Conservation (phyloP, 2,329 filamentous ascomycete genomes). For the Alternaria metachromatica region DNA sequence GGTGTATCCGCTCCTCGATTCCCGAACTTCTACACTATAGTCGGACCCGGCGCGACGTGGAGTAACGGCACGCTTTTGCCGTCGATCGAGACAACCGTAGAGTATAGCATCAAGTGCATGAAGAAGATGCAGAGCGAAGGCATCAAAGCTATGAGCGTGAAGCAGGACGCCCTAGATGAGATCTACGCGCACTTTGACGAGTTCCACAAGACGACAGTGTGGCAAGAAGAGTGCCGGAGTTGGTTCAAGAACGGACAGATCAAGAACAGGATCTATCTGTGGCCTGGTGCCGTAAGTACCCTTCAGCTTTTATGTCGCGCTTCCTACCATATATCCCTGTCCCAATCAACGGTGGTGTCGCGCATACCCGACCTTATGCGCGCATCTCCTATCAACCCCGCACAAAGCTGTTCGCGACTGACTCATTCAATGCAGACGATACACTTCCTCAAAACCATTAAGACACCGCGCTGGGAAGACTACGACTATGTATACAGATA, state of each 20-base stretch:
- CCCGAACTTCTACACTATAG: constrained; percentile 55
- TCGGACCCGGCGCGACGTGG: constrained; percentile 54
- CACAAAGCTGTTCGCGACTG: constrained; percentile 24
- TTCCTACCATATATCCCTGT: neutral
- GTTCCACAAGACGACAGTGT: constrained; percentile 40
- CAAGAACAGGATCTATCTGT: constrained; percentile 42
- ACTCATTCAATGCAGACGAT: constrained; percentile 42
- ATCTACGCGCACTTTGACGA: constrained; percentile 43
- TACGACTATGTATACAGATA: constrained; percentile 53
- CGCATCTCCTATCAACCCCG: constrained; percentile 3
- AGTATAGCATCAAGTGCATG: constrained; percentile 44
- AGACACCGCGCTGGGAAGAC: constrained; percentile 53
- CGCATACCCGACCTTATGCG: neutral
- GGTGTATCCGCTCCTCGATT: constrained; percentile 51
- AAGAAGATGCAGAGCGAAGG: constrained; percentile 43
- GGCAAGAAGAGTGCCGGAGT: constrained; percentile 44
- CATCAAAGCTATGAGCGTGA: constrained; percentile 41
- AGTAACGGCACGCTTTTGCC: constrained; percentile 54
- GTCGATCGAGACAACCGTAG: constrained; percentile 53
- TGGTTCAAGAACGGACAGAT: constrained; percentile 46
- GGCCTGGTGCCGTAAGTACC: constrained; percentile 41
- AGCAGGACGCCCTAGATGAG: constrained; percentile 39
- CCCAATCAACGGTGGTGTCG: neutral
- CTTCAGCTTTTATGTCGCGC: neutral
- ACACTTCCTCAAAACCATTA: constrained; percentile 49